Percentiles rank a stretch among this genome's conserved stretches.
Evolutionary conservation across 805 yeast species (phyloP).

Genomic region (Kregervanrija fluxuum): DNA sequence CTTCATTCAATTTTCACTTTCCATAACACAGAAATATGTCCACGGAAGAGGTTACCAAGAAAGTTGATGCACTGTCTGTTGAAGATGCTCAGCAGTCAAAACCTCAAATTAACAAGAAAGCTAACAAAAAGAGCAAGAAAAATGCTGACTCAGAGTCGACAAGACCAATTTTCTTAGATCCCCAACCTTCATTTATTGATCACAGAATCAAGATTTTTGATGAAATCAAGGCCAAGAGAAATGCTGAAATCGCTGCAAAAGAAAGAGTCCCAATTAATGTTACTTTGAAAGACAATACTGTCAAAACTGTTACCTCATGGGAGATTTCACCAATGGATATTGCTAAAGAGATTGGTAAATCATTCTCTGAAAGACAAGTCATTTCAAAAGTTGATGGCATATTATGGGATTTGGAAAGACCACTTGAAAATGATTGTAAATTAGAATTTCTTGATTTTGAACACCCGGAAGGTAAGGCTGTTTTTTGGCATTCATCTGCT

Average conservation of each 20-base stretch:
- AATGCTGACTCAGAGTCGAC: slow-evolving; percentile 28
- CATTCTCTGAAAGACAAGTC: slow-evolving; percentile 82
- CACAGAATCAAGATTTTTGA: slow-evolving; percentile 76
- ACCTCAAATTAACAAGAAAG: slow-evolving; percentile 1
- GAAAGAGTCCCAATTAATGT: slow-evolving; percentile 56
- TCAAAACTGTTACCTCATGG: slow-evolving; percentile 73
- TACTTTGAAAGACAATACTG: slow-evolving; percentile 80
- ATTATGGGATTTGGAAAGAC: slow-evolving; percentile 94
- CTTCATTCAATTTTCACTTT: neutral
- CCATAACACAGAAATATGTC: slow-evolving; percentile 4
- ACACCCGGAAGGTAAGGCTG: slow-evolving; percentile 88
- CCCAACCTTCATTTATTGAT: slow-evolving; percentile 79
- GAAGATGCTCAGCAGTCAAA: slow-evolving; percentile 12
- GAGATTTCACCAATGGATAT: slow-evolving; percentile 87
- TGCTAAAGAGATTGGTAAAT: slow-evolving; percentile 77
- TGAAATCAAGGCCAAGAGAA: slow-evolving; percentile 68
- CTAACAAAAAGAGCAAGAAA: slow-evolving; percentile 19
- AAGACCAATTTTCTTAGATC: slow-evolving; percentile 47
- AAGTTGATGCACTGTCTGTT: slow-evolving; percentile 40
- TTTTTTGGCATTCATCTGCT: slow-evolving; percentile 98
- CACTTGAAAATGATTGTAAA: slow-evolving; percentile 63
- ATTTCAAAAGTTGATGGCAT: slow-evolving; percentile 86
- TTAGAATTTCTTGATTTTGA: slow-evolving; percentile 88
- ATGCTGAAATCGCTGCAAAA: slow-evolving; percentile 59
- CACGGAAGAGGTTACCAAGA: slow-evolving; percentile 38